Base-by-base conservation (phyloP, 2,329 filamentous ascomycete species). In the Tolypocladium amazonense region DNA sequence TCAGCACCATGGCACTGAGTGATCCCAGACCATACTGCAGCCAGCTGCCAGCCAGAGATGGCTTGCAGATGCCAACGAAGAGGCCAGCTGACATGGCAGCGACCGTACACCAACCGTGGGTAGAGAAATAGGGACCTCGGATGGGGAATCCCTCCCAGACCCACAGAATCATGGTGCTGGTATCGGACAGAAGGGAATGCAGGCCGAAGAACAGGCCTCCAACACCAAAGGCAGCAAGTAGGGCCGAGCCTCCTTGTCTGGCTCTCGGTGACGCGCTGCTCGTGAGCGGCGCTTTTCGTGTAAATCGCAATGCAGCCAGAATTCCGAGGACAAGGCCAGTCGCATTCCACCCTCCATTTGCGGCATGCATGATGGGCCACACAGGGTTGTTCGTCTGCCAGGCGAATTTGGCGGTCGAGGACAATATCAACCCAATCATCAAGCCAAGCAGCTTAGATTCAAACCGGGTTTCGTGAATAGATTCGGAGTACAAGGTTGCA, bases 161-260 rank as follows among this genome's bases (percentile, higher is more conserved):
- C 94, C 94, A 99, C 20, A 92, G 81, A 60, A 97, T 97, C 92
- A 99, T 97, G 58, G 94, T 99, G 77, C 94, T 97, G 0, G 92
- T 96, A 71, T 99, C 94, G 0, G 94, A 97, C 14, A 99, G 82
- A 12, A 99, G 79, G 1, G 92, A 97, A 71, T 97, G 94, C 69
- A 97, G 81, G 6, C 84, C 90, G 69, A 99, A 99, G 69, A 97
- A 81, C 9, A 97, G 74, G 37, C 92, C 93, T 30, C 85, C 92
- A 59, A 97, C 74, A 61, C 94, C 91, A 56, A 94, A 75, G 12
- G 87, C 89, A 37, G 91, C 85, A 52, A 96, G 78, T n/a, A 71
- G 61, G 0, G 86, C 81, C 20, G 90, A 92, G 1, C 89, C 87
- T 61, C 79, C 85, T 60, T 84, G 72, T 37, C 69, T 72, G 30